Evolutionary conservation across 805 yeast species (phyloP).

Genomic region (Ogataea ganodermae): DNA sequence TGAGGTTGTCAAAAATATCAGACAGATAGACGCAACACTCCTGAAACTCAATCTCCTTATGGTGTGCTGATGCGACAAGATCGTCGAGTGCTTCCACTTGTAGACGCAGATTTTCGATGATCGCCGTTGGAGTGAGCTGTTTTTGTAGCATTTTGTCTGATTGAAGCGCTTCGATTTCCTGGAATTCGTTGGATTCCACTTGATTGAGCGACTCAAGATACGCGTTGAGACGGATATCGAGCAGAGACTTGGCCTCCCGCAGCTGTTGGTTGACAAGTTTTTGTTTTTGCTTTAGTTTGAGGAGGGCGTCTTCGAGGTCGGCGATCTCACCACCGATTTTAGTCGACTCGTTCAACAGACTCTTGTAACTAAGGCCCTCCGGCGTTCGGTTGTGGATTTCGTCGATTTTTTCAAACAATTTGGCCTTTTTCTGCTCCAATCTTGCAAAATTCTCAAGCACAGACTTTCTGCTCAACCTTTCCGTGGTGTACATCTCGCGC

Average conservation of each 20-base stretch:
- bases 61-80: slow-evolving; percentile 21
- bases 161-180: slow-evolving; percentile 21
- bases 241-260: slow-evolving; percentile 47
- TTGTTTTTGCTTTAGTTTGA: slow-evolving; percentile 38
- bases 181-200: slow-evolving; percentile 25
- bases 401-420: slow-evolving; percentile 38
- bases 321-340: slow-evolving; percentile 41
- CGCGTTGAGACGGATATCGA: slow-evolving; percentile 50
- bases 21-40: slow-evolving; percentile 28
- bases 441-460: slow-evolving; percentile 35
- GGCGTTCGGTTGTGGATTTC: slow-evolving; percentile 41
- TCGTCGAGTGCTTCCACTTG: slow-evolving; percentile 32
- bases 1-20: slow-evolving; percentile 30
- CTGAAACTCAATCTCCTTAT: slow-evolving; percentile 22
- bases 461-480: slow-evolving; percentile 32
- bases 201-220: slow-evolving; percentile 39
- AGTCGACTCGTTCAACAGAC: slow-evolving; percentile 37
- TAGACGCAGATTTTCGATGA: slow-evolving; percentile 24
- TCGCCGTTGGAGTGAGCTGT: slow-evolving; percentile 19
- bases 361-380: slow-evolving; percentile 44
- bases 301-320: slow-evolving; percentile 39
- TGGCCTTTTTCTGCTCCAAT: slow-evolving; percentile 44
- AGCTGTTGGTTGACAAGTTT: slow-evolving; percentile 40
- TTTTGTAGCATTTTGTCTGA: slow-evolving; percentile 15
- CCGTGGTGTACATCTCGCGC: slow-evolving; percentile 47